Evolutionary conservation across 495 filamentous ascomycete genomes (phyloP).

Genomic region (Beverwykella pulmonaria): DNA sequence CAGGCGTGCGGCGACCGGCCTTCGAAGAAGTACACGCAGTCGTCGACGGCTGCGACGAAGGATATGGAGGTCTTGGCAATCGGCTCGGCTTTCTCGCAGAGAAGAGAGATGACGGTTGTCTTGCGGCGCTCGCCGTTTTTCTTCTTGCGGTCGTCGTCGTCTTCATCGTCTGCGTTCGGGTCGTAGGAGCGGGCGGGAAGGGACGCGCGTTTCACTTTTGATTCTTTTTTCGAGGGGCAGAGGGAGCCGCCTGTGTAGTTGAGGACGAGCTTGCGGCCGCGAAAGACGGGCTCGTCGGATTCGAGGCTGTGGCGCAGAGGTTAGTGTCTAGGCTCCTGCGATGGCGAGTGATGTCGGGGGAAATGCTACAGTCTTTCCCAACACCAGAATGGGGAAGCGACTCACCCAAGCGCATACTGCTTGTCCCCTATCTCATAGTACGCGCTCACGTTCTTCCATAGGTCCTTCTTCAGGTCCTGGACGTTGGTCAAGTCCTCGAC

Average conservation of each 20-base stretch:
- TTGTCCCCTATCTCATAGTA: slow-evolving; percentile 76
- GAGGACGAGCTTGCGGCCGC: slow-evolving; percentile 87
- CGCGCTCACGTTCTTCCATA: slow-evolving; percentile 86
- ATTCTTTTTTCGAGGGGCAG: slow-evolving; percentile 53
- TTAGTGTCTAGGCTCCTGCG: slow-evolving; percentile 2
- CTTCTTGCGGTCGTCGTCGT: slow-evolving; percentile 42
- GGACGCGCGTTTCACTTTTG: slow-evolving; percentile 36
- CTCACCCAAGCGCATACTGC: slow-evolving; percentile 82
- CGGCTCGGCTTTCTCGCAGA: slow-evolving; percentile 76
- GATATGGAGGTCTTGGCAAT: slow-evolving; percentile 63
- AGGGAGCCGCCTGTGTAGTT: slow-evolving; percentile 91
- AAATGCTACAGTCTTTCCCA: too few species aligned
- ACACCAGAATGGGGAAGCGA: slow-evolving; percentile 1
- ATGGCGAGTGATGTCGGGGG: too few species aligned
- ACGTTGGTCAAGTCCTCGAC: slow-evolving; percentile 75
- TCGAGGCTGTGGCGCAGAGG: slow-evolving; percentile 57
- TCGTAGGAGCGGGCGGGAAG: slow-evolving; percentile 35
- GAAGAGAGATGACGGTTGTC: slow-evolving; percentile 87
- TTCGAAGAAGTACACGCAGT: slow-evolving; percentile 97
- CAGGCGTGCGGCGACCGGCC: slow-evolving; percentile 86
- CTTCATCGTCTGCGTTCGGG: slow-evolving; percentile 46
- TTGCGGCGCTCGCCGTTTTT: slow-evolving; percentile 61
- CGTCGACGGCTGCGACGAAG: slow-evolving; percentile 81
- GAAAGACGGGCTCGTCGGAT: slow-evolving; percentile 69
- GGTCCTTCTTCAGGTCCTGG: slow-evolving; percentile 56